These are phyloP conservation scores for Tricholoma furcatifolium DNA, from an alignment of 768 basidiomycete species.

Conservation along the genomic window DNA sequence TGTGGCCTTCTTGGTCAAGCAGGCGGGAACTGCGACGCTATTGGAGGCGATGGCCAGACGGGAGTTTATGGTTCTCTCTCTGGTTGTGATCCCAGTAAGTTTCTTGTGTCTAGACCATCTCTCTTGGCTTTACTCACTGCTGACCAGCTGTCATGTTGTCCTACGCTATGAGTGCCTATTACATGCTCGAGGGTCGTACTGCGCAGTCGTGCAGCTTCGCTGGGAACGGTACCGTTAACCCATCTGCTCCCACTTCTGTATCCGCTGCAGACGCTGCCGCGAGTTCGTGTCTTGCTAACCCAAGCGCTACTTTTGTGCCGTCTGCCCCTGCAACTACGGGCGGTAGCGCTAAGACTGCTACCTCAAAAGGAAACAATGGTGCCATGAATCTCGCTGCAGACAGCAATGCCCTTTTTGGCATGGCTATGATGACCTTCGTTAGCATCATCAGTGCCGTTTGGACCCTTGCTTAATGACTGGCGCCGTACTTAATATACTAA, in stretches of 20 bases:
- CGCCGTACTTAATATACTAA: neutral
- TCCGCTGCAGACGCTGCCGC: conserved; percentile 55
- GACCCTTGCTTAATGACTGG: conserved; percentile 34
- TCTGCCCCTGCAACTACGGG: conserved; percentile 34
- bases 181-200: conserved; percentile 58
- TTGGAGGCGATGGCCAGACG: conserved; percentile 67
- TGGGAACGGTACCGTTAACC: conserved; percentile 82
- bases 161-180: conserved; percentile 80
- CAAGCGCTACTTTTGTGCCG: conserved; percentile 64
- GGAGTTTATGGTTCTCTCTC: conserved; percentile 79
- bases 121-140: conserved; percentile 9
- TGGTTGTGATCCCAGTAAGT: conserved; percentile 76
- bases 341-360: conserved; percentile 18
- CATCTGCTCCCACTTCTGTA: conserved; percentile 46
- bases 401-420: conserved; percentile 32
- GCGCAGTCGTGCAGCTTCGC: conserved; percentile 70
- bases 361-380: conserved; percentile 16
- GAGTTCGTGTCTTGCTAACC: conserved; percentile 67
- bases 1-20: conserved; percentile 72
- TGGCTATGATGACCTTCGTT: conserved; percentile 33
- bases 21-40: conserved; percentile 63
- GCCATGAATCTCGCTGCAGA: conserved; percentile 23
- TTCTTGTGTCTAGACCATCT: neutral
- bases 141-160: conserved; percentile 71
- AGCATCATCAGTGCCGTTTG: conserved; percentile 41